These are phyloP conservation scores for Leccinellum rugosiceps DNA, from an alignment of 768 basidiomycete species.

Conservation along the genomic window DNA sequence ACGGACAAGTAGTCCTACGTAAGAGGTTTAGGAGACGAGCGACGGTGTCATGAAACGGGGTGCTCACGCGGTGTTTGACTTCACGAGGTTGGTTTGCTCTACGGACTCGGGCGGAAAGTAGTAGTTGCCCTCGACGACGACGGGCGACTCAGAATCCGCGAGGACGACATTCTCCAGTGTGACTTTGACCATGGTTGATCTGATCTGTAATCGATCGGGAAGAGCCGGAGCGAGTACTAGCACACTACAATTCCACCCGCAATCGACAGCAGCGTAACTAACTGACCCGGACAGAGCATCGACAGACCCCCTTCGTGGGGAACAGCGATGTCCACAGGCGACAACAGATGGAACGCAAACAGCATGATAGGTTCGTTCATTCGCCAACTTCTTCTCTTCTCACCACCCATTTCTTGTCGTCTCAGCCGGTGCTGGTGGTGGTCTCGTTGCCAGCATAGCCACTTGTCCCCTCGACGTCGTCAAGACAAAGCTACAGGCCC, in stretches of 20 bases:
- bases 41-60: background rate
- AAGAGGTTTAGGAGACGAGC: background rate
- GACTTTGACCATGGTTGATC: slow-evolving; percentile 43
- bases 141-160: slow-evolving; percentile 55
- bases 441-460: slow-evolving; percentile 86
- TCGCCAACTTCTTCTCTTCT: slow-evolving; percentile 21
- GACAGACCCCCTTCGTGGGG: slow-evolving; percentile 54
- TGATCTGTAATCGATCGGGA: slow-evolving; percentile 15
- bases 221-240: slow-evolving; percentile 16
- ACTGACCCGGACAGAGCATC: no score
- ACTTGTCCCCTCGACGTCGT: slow-evolving; percentile 98
- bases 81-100: slow-evolving; percentile 40
- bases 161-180: slow-evolving; percentile 47
- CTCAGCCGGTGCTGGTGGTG: slow-evolving; percentile 91
- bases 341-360: slow-evolving; percentile 66
- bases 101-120: slow-evolving; percentile 68
- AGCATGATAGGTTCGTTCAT: slow-evolving; percentile 70
- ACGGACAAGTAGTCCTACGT: slow-evolving; percentile 52
- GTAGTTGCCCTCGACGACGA: slow-evolving; percentile 63
- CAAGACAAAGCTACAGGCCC: slow-evolving; percentile 98
- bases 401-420: background rate
- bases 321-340: slow-evolving; percentile 60
- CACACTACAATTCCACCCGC: background rate
- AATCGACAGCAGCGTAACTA: no score
- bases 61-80: slow-evolving; percentile 53